These are phyloP conservation scores for Podaxis sp. DNA, from an alignment of 768 basidiomycete genomes.

Conservation along the genomic window DNA sequence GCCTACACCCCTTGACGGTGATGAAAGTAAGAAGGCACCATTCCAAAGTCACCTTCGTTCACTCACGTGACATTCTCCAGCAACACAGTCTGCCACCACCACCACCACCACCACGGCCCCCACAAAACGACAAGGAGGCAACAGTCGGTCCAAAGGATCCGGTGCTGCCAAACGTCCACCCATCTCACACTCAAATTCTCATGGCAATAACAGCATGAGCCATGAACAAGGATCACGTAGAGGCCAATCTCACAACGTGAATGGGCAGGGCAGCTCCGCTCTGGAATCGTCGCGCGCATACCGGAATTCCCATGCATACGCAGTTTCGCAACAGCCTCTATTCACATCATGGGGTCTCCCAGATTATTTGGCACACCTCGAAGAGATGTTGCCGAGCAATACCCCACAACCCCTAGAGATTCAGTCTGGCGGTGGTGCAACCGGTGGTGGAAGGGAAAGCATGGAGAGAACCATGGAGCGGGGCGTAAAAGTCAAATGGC, in stretches of 20 bases:
- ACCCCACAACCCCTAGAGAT: conserved; percentile 75
- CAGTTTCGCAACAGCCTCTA: conserved; percentile 73
- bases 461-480: conserved; percentile 67
- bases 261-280: conserved; percentile 36
- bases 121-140: conserved; percentile 38
- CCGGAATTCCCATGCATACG: conserved; percentile 78
- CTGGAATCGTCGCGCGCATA: conserved; percentile 63
- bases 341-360: conserved; percentile 90
- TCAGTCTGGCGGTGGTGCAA: conserved; percentile 39
- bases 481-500: conserved; percentile 90
- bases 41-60: conserved; percentile 10
- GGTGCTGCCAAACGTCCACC: conserved; percentile 40
- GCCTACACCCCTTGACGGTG: conserved; percentile 45
- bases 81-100: conserved; percentile 21
- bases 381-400: conserved; percentile 77
- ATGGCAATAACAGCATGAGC: conserved; percentile 22
- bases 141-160: conserved; percentile 39
- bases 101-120: conserved; percentile 19
- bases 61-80: conserved; percentile 13
- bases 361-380: conserved; percentile 88
- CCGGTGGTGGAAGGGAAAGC: conserved; percentile 46
- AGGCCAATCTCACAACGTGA: conserved; percentile 40
- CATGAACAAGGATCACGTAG: conserved; percentile 53
- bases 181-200: conserved; percentile 26
- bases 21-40: conserved; percentile 54